Evolutionary conservation across 1,139 yeast species (phyloP).

Genomic region (Taphrina deformans): DNA sequence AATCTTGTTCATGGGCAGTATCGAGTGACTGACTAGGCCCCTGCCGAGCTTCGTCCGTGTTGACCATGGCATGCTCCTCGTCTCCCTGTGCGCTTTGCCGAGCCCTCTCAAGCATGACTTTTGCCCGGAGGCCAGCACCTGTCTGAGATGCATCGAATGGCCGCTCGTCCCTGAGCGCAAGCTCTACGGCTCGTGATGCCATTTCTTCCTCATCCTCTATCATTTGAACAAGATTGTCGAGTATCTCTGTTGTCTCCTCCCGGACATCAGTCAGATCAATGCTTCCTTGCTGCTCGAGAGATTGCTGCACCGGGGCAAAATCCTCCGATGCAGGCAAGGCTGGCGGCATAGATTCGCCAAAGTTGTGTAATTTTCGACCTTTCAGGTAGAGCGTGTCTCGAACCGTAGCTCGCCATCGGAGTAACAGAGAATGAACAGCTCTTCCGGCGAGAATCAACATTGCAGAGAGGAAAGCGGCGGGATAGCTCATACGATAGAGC

Average conservation of each 20-base stretch:
- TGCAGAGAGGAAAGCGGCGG: slow-evolving; percentile 12
- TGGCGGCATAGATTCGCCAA: slow-evolving; percentile 10
- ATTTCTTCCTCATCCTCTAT: neutral
- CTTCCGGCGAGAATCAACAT: neutral
- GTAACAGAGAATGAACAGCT: neutral
- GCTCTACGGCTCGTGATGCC: neutral
- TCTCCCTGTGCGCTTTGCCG: neutral
- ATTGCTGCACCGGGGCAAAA: neutral
- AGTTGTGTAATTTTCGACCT: slow-evolving; percentile 26
- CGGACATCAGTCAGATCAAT: neutral
- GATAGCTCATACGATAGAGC: slow-evolving; percentile 21
- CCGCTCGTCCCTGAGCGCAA: neutral
- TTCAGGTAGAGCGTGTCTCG: slow-evolving; percentile 24
- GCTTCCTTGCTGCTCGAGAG: neutral
- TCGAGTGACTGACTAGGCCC: no score
- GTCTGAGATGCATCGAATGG: neutral
- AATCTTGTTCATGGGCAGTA: no score
- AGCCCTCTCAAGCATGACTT: neutral
- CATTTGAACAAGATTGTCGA: neutral
- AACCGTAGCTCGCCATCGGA: slow-evolving; percentile 12
- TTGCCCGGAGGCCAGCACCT: neutral
- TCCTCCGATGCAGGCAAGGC: neutral
- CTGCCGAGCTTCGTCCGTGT: neutral
- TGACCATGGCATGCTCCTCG: neutral
- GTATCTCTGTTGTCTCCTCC: neutral